phyloP scores from a whole-genome alignment of 768 basidiomycete species.

The Tylopilus subfusipes region DNA sequence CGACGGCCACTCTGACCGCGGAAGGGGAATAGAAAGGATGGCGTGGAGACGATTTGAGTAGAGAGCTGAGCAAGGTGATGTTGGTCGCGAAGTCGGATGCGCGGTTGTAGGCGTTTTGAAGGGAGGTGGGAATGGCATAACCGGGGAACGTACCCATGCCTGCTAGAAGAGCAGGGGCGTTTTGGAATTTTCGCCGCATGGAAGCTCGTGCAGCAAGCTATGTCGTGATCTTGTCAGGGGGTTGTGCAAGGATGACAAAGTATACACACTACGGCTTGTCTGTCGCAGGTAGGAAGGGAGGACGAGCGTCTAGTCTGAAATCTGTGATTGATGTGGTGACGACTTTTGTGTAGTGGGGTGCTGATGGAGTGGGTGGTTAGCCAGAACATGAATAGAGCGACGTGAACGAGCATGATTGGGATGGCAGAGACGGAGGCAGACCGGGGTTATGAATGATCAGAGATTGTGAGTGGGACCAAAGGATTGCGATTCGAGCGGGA shows the following conservation, averaged over 20 bases:
- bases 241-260: background rate
- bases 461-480: slow-evolving; percentile 8
- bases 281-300: background rate
- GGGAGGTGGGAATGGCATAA: slow-evolving; percentile 11
- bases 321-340: background rate
- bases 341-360: slow-evolving; percentile 8
- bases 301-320: background rate
- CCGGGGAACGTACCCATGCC: slow-evolving; percentile 3
- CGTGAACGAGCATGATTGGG: slow-evolving; percentile 12
- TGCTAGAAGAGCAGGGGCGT: slow-evolving; percentile 15
- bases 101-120: slow-evolving; percentile 13
- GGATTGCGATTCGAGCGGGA: slow-evolving; percentile 7
- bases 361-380: slow-evolving; percentile 4
- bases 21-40: background rate
- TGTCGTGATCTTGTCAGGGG: background rate
- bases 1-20: background rate
- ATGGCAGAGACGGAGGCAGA: background rate
- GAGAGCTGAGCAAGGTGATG: background rate
- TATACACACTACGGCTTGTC: slow-evolving; percentile 8
- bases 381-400: slow-evolving; percentile 7
- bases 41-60: background rate
- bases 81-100: slow-evolving; percentile 21
- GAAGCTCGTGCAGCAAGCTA: slow-evolving; percentile 17
- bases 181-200: slow-evolving; percentile 14
- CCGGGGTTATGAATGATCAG: background rate